Conservation (phyloP, 805 yeast genomes). For the Teunomyces kruisii region DNA sequence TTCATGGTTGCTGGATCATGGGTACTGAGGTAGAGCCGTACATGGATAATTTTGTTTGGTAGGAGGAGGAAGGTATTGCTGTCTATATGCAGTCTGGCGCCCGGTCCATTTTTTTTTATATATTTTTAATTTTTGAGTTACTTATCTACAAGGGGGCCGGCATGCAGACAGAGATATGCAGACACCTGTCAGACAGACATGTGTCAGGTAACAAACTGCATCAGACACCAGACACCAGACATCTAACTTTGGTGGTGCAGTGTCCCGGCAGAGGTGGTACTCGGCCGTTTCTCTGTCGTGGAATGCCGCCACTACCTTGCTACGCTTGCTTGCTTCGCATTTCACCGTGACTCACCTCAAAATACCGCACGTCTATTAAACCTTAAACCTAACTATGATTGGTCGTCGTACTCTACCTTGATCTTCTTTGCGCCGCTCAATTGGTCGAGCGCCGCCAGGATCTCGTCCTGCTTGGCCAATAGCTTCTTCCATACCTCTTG, state of each 20-base stretch:
- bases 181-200: not conserved
- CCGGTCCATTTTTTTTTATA: too few relatives aligned
- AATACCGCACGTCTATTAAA: not conserved
- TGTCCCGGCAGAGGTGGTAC: too few relatives aligned
- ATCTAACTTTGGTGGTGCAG: too few relatives aligned
- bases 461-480: conserved; percentile 45
- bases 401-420: not conserved
- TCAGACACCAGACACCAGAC: not conserved
- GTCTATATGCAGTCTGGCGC: not conserved
- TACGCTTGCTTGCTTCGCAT: too few relatives aligned
- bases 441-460: conserved; percentile 49
- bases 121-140: too few relatives aligned
- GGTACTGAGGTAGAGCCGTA: not conserved
- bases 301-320: too few relatives aligned
- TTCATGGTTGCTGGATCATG: not conserved
- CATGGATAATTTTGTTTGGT: too few relatives aligned
- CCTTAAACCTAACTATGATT: not conserved
- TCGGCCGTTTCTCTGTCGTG: too few relatives aligned
- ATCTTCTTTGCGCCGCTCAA: conserved; percentile 4
- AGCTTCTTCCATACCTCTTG: conserved; percentile 54
- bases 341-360: too few relatives aligned
- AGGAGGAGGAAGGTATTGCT: not conserved
- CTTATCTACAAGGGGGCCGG: too few relatives aligned
- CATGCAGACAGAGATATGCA: too few relatives aligned
- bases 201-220: not conserved